Base-by-base conservation (phyloP, 495 filamentous ascomycete species). In the Hypomontagnella submonticulosa region DNA sequence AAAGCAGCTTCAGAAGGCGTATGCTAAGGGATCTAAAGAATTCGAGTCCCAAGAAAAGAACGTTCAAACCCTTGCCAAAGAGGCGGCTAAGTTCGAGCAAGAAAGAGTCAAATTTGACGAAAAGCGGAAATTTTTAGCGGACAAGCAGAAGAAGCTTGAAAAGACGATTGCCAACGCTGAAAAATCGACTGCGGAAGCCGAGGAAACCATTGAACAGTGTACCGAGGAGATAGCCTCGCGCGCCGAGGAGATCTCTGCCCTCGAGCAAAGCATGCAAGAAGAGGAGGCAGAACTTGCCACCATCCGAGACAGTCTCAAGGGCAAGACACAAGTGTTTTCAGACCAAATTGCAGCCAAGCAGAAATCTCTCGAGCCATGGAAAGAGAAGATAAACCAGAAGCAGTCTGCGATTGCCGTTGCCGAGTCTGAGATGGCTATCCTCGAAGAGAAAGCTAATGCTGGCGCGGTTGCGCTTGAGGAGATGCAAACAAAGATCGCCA, bases 41-140 rank as follows among this genome's bases (percentile, higher is more conserved):
- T 92, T 86, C 60, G 91, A 96, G 70, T 77, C 81, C 16, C 87
- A 96, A 63, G 93, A 97, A 67, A 92, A 93, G 68, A 84, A 91
- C 19, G 87, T 86, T 0, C 91, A 97, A 67, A 80, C 73, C n/a
- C 79, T 97, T 47, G 67, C 91, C 53, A 97, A 96, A 72, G 92
- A 97, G 73, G 89, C 93, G 82, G 87, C 92, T 12, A 94, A 91
- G 73, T 91, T 93, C 57, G 95, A 99, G 69, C 97, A 97, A 69
- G 95, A 98, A 71, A 87, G 87, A 33, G 95, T 99, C 74, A 98
- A 98, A 70, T 93, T 96, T 67, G 95, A 98, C 55, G 95, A 98
- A 75, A 98, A 97, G 82, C 88, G 89, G 70, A 99, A 99, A 72
- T 97, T 97, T 75, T 75, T 99, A 57, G 78, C 81, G 2, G 88